Evolutionary conservation across 768 basidiomycete genomes (phyloP), one percentile per base, ranked within the genome.

Genomic region (Pleurotus djamor): DNA sequence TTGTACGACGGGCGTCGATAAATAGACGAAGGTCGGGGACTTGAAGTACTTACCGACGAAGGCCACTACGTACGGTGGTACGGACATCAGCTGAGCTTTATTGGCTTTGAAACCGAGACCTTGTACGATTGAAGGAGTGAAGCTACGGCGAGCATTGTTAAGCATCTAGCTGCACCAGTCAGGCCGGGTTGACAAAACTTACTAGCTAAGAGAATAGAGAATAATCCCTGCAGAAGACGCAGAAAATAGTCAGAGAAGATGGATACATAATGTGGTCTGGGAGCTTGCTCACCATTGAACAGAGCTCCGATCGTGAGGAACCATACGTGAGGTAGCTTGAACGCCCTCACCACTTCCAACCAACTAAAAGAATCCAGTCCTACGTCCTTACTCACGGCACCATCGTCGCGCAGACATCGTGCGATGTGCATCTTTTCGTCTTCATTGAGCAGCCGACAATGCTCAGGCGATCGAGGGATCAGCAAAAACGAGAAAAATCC

Each of bases 51-150:
- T 47, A 73, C 76, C 65, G 12, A 70, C 63, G 63, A 77, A 77
- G 13, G 73, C 72, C 10, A 66, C 54, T 0, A 67, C 73, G 16
- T 67, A 76, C 1, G 77, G 77, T 12, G 63, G 64, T 2, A 82
- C 80, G 6, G 76, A 79, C 70, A 80, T 76, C 3, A 83, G 69
- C 63, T 83, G 80, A n/a, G 76, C 76, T 34, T 67, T 64, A 52
- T 74, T 74, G 1, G 74, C 72, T 7, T 67, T 67, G 63, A 75
- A 81, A 8, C 80, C 81, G 14, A 83, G 73, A 10, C 69, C 73
- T 3, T 75, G 68, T 8, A 87, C 82, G 68, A 88, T 83, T 2
- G 82, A 81, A 0, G 85, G 85, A 10, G 77, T 73, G 67, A 87
- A 86, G 43, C 84, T 76, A 36, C 64, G 62, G 21, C 7, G 16